Base-by-base conservation (phyloP, 495 filamentous ascomycete genomes). In the Neurospora sp. region DNA sequence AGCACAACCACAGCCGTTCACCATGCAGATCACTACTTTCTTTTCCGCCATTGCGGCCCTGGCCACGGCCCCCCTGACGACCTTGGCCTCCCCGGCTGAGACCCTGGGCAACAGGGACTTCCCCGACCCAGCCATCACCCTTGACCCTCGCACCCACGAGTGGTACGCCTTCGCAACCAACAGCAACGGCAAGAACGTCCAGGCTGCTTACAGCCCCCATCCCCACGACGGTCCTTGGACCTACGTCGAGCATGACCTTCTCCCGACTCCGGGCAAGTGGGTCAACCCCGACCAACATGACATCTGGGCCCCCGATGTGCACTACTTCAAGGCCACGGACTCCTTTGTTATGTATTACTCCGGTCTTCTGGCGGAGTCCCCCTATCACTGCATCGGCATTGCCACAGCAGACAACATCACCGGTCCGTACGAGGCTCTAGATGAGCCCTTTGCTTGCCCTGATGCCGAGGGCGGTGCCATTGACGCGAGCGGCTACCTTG, bases 331-430 rank as follows among this genome's bases (percentile, higher is more conserved):
- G 40, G 70, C 72, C 2, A 84, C 71, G 27, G 85, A 87, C 37
- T 81, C 78, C 69, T 91, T 84, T 74, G 83, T 90, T 7, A 85
- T 91, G 83, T 90, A 90, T 78, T 90, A 87, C 75, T 86, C 84
- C 10, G 88, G 83, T n/a, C 77, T 82, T 69, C 76, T 80, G 9
- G 73, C 76, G 9, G 74, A 78, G n/a, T 72, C 76, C 11, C 70
- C 74, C 0, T 79, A 83, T 42, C 88, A 90, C 75, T 90, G 88
- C 78, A 78, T 90, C 44, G 87, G 88, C 66, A 80, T 81, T 27
- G 88, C 88, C 18, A 77, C 83, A 3, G 80, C 87, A 1, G 75
- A 79, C n/a, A 78, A 76, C 37, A 74, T 83, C 71, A 77, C 81
- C 0, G 88, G 89, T 0, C 89, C 89, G 1, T 91, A 88, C 76